Base-by-base conservation (phyloP, 805 yeast genomes). In the Hanseniaspora taiwanica region DNA sequence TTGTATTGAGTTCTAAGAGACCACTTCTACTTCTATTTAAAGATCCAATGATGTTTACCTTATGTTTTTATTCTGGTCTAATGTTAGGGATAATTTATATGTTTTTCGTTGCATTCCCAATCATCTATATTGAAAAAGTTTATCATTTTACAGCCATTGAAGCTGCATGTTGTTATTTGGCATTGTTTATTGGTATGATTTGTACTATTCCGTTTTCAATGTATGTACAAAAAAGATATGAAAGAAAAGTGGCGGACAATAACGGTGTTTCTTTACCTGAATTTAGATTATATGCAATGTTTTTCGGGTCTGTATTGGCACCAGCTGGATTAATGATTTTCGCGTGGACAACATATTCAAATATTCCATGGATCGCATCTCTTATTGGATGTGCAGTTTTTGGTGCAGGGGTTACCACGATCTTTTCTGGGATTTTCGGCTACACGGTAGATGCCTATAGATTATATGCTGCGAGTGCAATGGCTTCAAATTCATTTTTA, bases 321-420 rank as follows among this genome's bases (percentile, higher is more conserved):
- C 85, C 85, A 1, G 63, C 74, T 21, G 71, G 83, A 0, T 60
- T 82, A 40, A 79, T 81, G 64, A 81, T 86, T 72, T 64, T 81
- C 45, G 89, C 77, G 2, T 82, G 91, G 87, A 69, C 85, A 2
- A 69, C 77, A 19, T 70, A 71, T 48, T 41, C 57, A 1, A 53
- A 68, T 23, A 68, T 81, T 9, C 86, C 77, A 53, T 81, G 86
- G 85, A 75, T 79, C 52, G 82, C 71, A 1, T 78, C 91, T 4
- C 61, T 74, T 17, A 68, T 77, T 42, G 76, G 87, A 2, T 87
- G 85, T 44, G 69, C 76, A n/a, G 70, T 85, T 8, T 73, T 81
- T 54, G 87, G 91, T 3, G 68, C 75, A 47, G 69, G 85, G 2
- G 70, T 80, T 35, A 70, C 80, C 31, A 65, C 76, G 52, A 67